Evolutionary conservation across 2,329 filamentous ascomycete species (phyloP).

Genomic region (Clarireedia sp.): DNA sequence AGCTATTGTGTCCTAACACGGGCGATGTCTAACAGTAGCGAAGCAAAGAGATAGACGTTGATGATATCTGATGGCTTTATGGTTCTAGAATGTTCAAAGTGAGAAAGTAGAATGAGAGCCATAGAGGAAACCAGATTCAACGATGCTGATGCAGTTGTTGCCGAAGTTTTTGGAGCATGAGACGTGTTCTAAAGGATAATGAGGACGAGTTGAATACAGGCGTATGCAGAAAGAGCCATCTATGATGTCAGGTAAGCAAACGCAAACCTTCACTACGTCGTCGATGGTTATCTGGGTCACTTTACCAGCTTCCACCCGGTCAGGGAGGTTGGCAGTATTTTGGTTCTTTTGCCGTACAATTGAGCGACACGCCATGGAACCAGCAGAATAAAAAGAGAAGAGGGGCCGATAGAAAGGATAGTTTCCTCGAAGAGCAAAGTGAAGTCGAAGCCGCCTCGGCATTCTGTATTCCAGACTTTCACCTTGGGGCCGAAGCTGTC

Average conservation of each 20-base stretch:
- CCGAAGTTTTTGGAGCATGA: neutral
- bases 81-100: slow-evolving; percentile 2
- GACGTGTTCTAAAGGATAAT: neutral
- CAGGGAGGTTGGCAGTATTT: neutral
- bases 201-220: neutral
- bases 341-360: neutral
- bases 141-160: neutral
- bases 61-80: slow-evolving; percentile 10
- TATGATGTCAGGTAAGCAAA: neutral
- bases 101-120: neutral
- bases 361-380: neutral
- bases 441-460: slow-evolving; percentile 12
- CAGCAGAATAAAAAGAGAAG: neutral
- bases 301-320: neutral
- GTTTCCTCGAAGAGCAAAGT: slow-evolving; percentile 9
- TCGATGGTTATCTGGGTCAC: neutral
- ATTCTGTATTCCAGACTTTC: neutral
- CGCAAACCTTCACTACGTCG: neutral
- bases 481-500: slow-evolving; percentile 3
- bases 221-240: neutral
- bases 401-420: slow-evolving; percentile 3
- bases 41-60: slow-evolving; percentile 14
- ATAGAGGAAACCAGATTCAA: neutral
- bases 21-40: slow-evolving; percentile 14
- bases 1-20: slow-evolving; percentile 19